A percentile compares a stretch with the other conserved stretches of the same genome.
Conservation (phyloP, 2,329 filamentous ascomycete genomes). For the Aureobasidium sp. region DNA sequence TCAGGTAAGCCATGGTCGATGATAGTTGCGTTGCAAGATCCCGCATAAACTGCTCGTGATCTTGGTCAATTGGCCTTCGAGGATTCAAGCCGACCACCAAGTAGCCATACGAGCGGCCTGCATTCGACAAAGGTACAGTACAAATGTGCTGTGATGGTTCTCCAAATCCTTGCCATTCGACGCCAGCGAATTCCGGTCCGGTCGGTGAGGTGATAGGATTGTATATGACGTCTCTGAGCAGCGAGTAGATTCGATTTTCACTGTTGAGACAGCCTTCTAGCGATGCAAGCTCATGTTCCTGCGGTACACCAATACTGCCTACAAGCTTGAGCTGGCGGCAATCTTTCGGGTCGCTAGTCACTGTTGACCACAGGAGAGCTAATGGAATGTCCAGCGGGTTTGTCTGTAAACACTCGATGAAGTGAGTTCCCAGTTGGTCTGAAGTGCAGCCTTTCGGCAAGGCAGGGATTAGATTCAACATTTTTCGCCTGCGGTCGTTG, state of each 20-base stretch:
- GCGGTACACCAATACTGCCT: conserved; percentile 1
- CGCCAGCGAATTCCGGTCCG: conserved; percentile 17
- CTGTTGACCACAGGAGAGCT: neutral
- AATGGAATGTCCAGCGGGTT: conserved; percentile 5
- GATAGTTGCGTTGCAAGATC: conserved; percentile 16
- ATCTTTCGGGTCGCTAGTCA: neutral
- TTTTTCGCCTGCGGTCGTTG: conserved; percentile 16
- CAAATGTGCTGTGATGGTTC: conserved; percentile 19
- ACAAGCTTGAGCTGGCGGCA: neutral
- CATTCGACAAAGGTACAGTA: neutral
- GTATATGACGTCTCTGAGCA: neutral
- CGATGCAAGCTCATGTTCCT: neutral
- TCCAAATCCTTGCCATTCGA: conserved; percentile 22
- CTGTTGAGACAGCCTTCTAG: neutral
- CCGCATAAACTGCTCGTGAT: conserved; percentile 18
- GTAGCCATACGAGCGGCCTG: conserved; percentile 13
- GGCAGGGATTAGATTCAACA: conserved; percentile 6
- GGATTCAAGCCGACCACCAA: conserved; percentile 15
- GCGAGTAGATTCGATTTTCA: neutral
- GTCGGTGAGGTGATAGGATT: neutral
- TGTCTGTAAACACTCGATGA: neutral
- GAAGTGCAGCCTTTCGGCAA: neutral
- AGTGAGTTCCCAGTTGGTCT: neutral
- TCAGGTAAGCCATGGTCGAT: conserved; percentile 4
- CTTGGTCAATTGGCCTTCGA: conserved; percentile 16